Base-by-base conservation (phyloP, 176 grass and related monocot species). In the Guadua angustifolia region DNA sequence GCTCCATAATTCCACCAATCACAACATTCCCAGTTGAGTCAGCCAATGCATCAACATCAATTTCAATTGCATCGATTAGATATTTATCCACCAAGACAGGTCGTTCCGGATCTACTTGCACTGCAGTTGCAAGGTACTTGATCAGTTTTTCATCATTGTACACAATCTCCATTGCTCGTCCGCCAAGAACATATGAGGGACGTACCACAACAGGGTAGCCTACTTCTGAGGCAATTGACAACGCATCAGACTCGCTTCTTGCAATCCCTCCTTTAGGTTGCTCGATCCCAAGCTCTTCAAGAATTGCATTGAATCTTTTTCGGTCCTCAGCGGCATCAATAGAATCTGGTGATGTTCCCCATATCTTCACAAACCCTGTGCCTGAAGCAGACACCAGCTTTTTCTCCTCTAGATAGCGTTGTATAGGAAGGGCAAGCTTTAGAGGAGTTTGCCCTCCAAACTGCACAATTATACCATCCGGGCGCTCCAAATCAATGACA, bases 1-100 rank as follows among this genome's bases (percentile, higher is more conserved):
- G 97, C 88, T 99, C 97, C 97, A 99, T 99, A 47, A 99, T 99
- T 75, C 97, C 97, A 79, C 97, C 97, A 69, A 99, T 99, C 35
- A 99, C 97, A 25, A 99, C 97, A 77, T 83, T 94, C 43, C 97
- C 97, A 69, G 82, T 91, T 45, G 46, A 91, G 87, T 99, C 97
- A 2, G 93, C 88, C 38, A 99, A 88, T 67, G 97, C 97, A 74
- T 96, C 97, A 51, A 96, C 84, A 92, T 99, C 97, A 87, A 96
- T 96, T 90, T 99, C 97, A 84, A 94, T 89, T 50, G 97, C 93
- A 85, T 99, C 97, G 65, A 89, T 90, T 14, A 99, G 84, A 81
- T 99, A 99, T 71, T 82, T 99, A 73, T 99, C 97, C 47, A 99
- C 87, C 82, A 99, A 83, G 61, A 99, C 97, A 51, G 97, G 97